Percentiles rank a stretch among this genome's conserved stretches.
Conservation (phyloP, 805 yeast genomes). For the Spathaspora arborariae region DNA sequence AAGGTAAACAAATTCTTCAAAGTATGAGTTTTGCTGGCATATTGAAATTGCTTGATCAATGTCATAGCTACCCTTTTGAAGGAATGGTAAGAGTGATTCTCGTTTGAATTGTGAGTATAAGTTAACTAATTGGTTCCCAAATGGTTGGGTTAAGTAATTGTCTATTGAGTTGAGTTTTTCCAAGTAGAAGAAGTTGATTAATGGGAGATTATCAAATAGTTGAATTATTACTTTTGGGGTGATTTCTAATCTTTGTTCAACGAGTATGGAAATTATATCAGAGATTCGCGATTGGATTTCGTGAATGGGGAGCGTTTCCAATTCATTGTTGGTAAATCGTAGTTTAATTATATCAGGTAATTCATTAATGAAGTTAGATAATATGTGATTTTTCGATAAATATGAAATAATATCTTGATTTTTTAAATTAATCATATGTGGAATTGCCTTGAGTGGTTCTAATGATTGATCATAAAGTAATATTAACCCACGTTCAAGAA, state of each 20-base stretch:
- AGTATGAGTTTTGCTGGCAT: constrained; percentile 51
- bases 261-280: constrained; percentile 51
- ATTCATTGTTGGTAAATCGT: constrained; percentile 32
- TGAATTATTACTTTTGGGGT: constrained; percentile 49
- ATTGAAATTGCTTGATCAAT: constrained; percentile 65
- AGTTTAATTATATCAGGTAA: constrained; percentile 51
- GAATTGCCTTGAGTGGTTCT: constrained; percentile 61
- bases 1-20: constrained; percentile 74
- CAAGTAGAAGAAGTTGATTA: constrained; percentile 62
- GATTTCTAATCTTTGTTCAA: constrained; percentile 64
- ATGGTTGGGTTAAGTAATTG: constrained; percentile 47
- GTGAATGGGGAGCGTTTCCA: constrained; percentile 38
- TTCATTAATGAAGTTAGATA: constrained; percentile 43
- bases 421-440: constrained; percentile 53
- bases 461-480: constrained; percentile 53
- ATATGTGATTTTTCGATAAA: constrained; percentile 58
- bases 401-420: constrained; percentile 56
- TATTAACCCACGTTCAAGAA: constrained; percentile 43
- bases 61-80: constrained; percentile 56
- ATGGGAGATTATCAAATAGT: constrained; percentile 43
- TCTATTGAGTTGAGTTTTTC: constrained; percentile 56
- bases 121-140: constrained; percentile 64
- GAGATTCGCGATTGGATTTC: constrained; percentile 36
- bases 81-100: constrained; percentile 51
- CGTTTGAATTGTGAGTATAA: constrained; percentile 64